A percentile compares a stretch with the other conserved stretches of the same genome.
phyloP scores from a whole-genome alignment of 1,284 basidiomycete species.

The Cryptococcus maquisensis region DNA sequence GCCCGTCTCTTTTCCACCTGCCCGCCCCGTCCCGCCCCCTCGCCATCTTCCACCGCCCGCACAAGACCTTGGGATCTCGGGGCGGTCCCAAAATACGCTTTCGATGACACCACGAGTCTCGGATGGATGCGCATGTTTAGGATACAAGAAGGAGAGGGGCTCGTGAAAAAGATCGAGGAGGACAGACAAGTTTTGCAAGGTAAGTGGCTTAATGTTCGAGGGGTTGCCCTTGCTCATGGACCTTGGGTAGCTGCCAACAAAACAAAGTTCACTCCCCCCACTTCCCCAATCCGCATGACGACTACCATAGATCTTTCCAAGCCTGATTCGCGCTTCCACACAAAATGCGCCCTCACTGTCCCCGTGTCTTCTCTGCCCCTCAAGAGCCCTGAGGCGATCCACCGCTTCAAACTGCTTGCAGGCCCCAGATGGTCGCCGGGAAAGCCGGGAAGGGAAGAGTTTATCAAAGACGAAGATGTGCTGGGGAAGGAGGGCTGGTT shows the following conservation, averaged over 20 bases:
- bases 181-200: slow-evolving; percentile 77
- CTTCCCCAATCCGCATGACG: slow-evolving; percentile 60
- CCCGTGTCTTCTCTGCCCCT: slow-evolving; percentile 69
- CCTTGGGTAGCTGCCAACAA: slow-evolving; percentile 44
- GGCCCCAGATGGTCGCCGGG: slow-evolving; percentile 74
- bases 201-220: slow-evolving; percentile 50
- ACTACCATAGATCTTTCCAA: slow-evolving; percentile 72
- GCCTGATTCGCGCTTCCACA: slow-evolving; percentile 58
- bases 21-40: no score
- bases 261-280: slow-evolving; percentile 64
- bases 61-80: slow-evolving; percentile 9
- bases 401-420: slow-evolving; percentile 75
- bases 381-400: slow-evolving; percentile 58
- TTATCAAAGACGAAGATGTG: slow-evolving; percentile 17
- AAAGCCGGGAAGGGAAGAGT: slow-evolving; percentile 52
- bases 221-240: slow-evolving; percentile 5
- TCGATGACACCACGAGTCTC: slow-evolving; percentile 58
- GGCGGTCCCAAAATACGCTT: slow-evolving; percentile 50
- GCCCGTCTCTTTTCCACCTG: no score
- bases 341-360: slow-evolving; percentile 66
- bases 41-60: neutral
- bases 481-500: slow-evolving; percentile 55
- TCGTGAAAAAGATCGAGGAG: slow-evolving; percentile 74
- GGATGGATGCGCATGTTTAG: slow-evolving; percentile 67
- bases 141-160: slow-evolving; percentile 64